Evolutionary conservation across 1,284 basidiomycete genomes (phyloP), one percentile per base, ranked within the genome.

Genomic region (Cystobasidiaceae sp.): DNA sequence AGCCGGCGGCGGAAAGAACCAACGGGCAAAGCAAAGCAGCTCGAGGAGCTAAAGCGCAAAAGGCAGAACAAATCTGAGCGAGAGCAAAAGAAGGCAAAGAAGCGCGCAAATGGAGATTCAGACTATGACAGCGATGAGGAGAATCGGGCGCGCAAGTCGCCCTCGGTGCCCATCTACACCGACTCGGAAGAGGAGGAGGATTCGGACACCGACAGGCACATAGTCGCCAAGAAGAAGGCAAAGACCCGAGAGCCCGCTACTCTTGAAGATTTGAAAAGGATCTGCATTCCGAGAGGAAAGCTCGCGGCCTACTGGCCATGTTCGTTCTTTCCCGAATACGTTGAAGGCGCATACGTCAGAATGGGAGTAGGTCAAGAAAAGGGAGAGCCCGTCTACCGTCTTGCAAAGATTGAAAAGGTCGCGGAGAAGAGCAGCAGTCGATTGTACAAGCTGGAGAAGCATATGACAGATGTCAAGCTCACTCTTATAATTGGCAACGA

Each of bases 1-100:
- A 11, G 15, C 27, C 21, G 32, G 25, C 28, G 43, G 11, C 17
- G 34, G 8, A 9, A 43, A 21, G 28, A 28, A 46, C 46, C 48
- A 4, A 25, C 43, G 25, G 41, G 51, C 2, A 57, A 52, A 46
- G 52, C 49, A 8, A 46, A 51, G 32, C 54, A 63, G 45, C 45
- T 67, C 28, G 66, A 67, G 30, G 60, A 63, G 23, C 54, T 67
- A 33, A 67, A 67, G 54, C 59, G 49, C 34, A 49, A 43, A 21
- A 51, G 66, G 15, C 50, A 67, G 54, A 45, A 32, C 4, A 67
- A 67, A 41, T 57, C 54, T 33, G 49, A 39, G 13, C 28, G 54
- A 21, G 59, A 62, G 25, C 60, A 63, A 28, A 62, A 58, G 37
- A 25, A 50, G 11, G 37, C 51, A 32, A 56, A 67, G 32, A 32